Conservation (phyloP, 2,329 filamentous ascomycete species). For the Colletotrichum australisinense region DNA sequence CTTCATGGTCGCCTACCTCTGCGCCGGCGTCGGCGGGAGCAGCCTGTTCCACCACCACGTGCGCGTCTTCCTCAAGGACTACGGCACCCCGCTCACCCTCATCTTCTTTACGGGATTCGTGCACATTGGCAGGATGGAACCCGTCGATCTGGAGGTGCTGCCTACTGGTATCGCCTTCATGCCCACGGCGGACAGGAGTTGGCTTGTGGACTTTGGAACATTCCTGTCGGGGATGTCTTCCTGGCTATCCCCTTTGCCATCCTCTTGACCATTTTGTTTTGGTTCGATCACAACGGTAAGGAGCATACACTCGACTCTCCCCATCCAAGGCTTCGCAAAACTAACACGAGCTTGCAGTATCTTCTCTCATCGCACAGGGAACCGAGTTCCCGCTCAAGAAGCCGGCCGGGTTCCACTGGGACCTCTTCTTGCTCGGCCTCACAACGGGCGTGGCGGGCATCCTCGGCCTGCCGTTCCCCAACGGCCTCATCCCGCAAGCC, state of each 20-base stretch:
- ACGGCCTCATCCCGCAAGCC: constrained; percentile 87
- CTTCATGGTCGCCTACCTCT: constrained; percentile 80
- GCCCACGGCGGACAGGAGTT: constrained; percentile 78
- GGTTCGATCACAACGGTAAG: constrained; percentile 88
- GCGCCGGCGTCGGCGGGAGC: constrained; percentile 76
- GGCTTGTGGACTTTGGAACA: constrained; percentile 85
- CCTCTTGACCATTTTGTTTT: constrained; percentile 86
- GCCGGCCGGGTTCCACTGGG: constrained; percentile 88
- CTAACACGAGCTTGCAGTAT: constrained; percentile 62
- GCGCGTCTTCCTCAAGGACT: constrained; percentile 88
- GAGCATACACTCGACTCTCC: neutral
- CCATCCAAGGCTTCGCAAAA: too few relatives aligned
- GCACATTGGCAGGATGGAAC: constrained; percentile 84
- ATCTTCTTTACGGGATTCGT: constrained; percentile 93
- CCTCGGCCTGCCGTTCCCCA: constrained; percentile 83
- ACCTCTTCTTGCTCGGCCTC: constrained; percentile 82
- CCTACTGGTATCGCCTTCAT: constrained; percentile 83
- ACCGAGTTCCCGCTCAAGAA: constrained; percentile 85
- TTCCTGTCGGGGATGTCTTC: constrained; percentile 79
- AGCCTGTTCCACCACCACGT: constrained; percentile 80
- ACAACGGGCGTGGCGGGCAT: constrained; percentile 82
- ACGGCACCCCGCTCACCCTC: constrained; percentile 84
- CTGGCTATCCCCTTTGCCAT: constrained; percentile 88
- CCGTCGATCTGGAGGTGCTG: constrained; percentile 75
- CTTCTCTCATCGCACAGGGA: constrained; percentile 84